Percentiles rank a stretch among this genome's conserved stretches.
Evolutionary conservation across 345 rosid genomes (phyloP).

Genomic region (Salix purpurea): DNA sequence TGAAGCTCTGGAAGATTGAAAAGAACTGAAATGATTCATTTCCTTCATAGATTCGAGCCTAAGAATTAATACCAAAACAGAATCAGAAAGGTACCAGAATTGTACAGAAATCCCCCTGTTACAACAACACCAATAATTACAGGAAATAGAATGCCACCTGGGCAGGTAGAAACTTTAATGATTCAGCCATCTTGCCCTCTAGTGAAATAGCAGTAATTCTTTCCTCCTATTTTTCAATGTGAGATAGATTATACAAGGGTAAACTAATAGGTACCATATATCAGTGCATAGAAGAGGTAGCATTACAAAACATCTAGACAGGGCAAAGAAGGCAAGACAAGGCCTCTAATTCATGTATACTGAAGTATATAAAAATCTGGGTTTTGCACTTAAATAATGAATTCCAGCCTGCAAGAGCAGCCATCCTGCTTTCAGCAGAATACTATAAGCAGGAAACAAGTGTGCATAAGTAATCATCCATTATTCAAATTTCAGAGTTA

Average conservation of each 20-base stretch:
- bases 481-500: no score
- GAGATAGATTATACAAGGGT: no score
- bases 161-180: slow-evolving; percentile 73
- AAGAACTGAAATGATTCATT: slow-evolving; percentile 87
- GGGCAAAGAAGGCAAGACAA: no score
- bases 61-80: slow-evolving; percentile 19
- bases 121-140: neutral
- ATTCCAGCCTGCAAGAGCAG: neutral
- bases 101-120: slow-evolving; percentile 1
- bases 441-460: neutral
- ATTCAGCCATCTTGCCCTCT: slow-evolving; percentile 84
- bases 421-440: neutral
- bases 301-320: no score
- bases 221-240: neutral
- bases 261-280: no score
- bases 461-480: neutral
- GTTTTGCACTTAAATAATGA: no score
- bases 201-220: slow-evolving; percentile 47
- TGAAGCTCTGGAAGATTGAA: slow-evolving; percentile 80
- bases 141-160: slow-evolving; percentile 50
- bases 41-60: slow-evolving; percentile 92
- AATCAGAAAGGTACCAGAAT: slow-evolving; percentile 15
- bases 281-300: no score
- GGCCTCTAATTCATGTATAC: no score
- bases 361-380: no score